Evolutionary conservation across 148 eudicot species (phyloP), one percentile per base, ranked within the genome.

Genomic region (Amaranthus hypochondriacus): DNA sequence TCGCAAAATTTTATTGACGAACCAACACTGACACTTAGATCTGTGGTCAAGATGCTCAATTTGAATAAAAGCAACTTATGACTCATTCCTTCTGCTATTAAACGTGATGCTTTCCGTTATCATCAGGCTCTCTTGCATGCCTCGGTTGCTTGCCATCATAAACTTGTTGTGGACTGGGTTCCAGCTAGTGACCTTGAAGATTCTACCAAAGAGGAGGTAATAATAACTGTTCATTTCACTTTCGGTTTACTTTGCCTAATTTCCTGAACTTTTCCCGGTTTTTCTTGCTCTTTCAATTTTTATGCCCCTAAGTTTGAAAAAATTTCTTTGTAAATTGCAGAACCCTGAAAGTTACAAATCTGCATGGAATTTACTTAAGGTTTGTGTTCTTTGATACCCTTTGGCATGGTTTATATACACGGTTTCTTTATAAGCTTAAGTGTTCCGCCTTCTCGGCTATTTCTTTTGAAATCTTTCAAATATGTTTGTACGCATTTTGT

Each of bases 161-260:
- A 89, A 77, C 85, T 90, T 65, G 72, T 81, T 68, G 75, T 96
- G 21, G 92, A 90, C 75, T 92, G 94, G 96, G 96, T 96, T 66
- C 83, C 94, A 12, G 87, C 99, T n/a, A 83, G 88, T 82, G 97
- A 96, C 79, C 99, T 96, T 63, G 99, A 96, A 84, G 92, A 89
- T 69, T 88, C 84, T 75, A 89, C 96, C 66, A 74, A 83, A 59
- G 71, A 55, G 39, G 92, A 96, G 96, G 99, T 96, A 62, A 72
- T 76, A 73, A 48, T 74, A 66, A 43, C 21, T 44, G 28, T 65
- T 67, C 56, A 21, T 74, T 42, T 48, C 54, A 47, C n/a, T 59
- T 52, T 74, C 11, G 18, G 2, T 9, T 63, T 54, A 3, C 21
- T 50, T 57, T 76, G 47, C 51, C 42, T 58, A 28, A 0, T 43